Percentiles rank a stretch among this genome's conserved stretches.
Evolutionary conservation across 2,329 filamentous ascomycete species (phyloP).

Genomic region (Verticillium dahliae): DNA sequence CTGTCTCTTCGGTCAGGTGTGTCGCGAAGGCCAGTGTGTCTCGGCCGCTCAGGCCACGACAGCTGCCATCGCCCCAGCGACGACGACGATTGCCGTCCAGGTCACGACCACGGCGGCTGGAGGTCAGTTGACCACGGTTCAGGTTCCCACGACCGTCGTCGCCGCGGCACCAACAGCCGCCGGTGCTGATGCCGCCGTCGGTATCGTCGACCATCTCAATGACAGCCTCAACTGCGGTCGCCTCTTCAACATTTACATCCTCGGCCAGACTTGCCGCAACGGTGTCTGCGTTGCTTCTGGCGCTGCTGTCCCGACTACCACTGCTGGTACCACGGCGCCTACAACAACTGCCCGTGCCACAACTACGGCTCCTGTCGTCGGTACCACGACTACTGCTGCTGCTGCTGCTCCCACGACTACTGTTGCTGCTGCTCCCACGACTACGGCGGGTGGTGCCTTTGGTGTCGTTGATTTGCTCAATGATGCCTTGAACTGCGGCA

Average conservation of each 20-base stretch:
- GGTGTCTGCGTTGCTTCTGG: neutral
- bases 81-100: neutral
- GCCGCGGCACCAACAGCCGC: neutral
- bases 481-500: neutral
- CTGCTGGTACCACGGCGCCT: neutral
- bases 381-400: neutral
- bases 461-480: neutral
- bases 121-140: no score
- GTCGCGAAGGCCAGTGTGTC: neutral
- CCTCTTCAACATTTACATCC: neutral
- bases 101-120: neutral
- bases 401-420: neutral
- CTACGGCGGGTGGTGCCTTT: neutral
- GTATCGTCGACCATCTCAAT: neutral
- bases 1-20: neutral
- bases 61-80: no score
- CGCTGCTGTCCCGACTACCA: neutral
- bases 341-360: neutral
- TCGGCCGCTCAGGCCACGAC: neutral
- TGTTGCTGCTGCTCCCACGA: neutral
- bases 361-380: neutral
- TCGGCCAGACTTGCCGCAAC: neutral
- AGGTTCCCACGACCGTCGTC: neutral
- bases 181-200: neutral
- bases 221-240: conserved; percentile 1